Base-by-base conservation (phyloP, 2,329 filamentous ascomycete species). In the Fusarium pseudocircinatum region DNA sequence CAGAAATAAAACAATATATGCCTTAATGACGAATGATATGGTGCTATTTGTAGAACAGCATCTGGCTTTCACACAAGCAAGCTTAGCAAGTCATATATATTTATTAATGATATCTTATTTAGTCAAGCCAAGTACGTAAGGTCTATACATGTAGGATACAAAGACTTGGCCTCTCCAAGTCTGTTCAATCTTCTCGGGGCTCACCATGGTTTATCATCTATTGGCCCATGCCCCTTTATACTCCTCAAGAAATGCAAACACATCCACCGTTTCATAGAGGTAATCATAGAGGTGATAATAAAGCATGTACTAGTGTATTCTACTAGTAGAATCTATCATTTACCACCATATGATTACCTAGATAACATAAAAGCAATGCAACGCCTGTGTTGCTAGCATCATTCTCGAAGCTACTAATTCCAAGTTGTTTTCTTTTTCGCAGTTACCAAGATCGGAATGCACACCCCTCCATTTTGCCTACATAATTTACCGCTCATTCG, bases 401-500 rank as follows among this genome's bases (percentile, higher is more conserved):
- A 54, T 54, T 54, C 50, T 54, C 50, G 50, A 54, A 54, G 34
- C 50, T 28, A 54, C 50, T 54, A 40, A 54, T 54, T 54, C 36
- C 50, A 54, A 54, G 34, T 54, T 54, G 50, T 54, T 54, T 40
- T 54, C 34, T 40, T 54, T 54, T 54, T 30, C 26, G 49, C 49
- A n/a, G 36, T 54, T 40, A n/a, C 50, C 50, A 26, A 54, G 36
- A 54, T 54, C n/a, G 26, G 20, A 54, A 54, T 30, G 34, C 50
- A 54, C 26, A 40, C 36, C 50, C 50, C 18, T 28, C 34, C 50
- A 30, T 28, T 54, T 54, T 54, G 20, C 50, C 34, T n/a, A 40
- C 34, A 28, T 36, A 40, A 30, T 39, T 40, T 40, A 54, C 26
- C 50, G 24, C 75, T 84, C 82, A 75, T 84, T 83, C 77, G 80